Evolutionary conservation across 495 filamentous ascomycete genomes (phyloP), one percentile per base, ranked within the genome.

Genomic region (Staphylotrichum longicolle): DNA sequence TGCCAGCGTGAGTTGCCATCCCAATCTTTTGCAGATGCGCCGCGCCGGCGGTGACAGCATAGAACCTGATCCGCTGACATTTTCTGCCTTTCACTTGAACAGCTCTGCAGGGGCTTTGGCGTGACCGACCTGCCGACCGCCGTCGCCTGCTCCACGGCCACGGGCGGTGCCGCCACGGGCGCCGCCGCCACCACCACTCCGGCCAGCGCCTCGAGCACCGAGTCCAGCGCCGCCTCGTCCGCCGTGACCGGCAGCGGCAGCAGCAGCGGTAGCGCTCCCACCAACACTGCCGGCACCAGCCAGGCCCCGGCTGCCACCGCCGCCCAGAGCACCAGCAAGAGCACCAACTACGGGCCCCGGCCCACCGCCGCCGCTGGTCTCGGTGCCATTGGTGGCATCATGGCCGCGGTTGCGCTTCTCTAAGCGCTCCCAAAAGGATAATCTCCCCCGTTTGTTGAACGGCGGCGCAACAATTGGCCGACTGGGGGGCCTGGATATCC

Each of bases 121-220:
- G 75, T 77, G 20, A 73, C 62, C 7, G 57, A 52, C 57, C 70
- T 80, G 27, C 76, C 75, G 8, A 72, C 63, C 39, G 63, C 54
- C 60, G 74, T 69, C 48, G 35, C 53, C 41, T 77, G 68, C 74
- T 6, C 41, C 12, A 46, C 41, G 41, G 32, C 46, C 20, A 5
- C 44, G 20, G 20, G 42, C 42, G 5, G 12, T 14, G 6, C 44
- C 44, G 58, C 50, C n/a, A 50, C 77, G 1, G 68, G 61, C 44
- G 52, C 64, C 54, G 63, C 70, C n/a, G 57, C 60, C 37, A 63
- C 68, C 37, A 68, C 66, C 50, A 65, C 60, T 15, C 63, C 60
- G 14, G 48, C 62, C 11, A 10, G 5, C 8, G 49, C 58, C 40
- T 49, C 70, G 45, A 46, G 62, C 48, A 64, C 68, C 41, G 51